Conservation (phyloP, 768 basidiomycete species). For the Mycena haematopus region DNA sequence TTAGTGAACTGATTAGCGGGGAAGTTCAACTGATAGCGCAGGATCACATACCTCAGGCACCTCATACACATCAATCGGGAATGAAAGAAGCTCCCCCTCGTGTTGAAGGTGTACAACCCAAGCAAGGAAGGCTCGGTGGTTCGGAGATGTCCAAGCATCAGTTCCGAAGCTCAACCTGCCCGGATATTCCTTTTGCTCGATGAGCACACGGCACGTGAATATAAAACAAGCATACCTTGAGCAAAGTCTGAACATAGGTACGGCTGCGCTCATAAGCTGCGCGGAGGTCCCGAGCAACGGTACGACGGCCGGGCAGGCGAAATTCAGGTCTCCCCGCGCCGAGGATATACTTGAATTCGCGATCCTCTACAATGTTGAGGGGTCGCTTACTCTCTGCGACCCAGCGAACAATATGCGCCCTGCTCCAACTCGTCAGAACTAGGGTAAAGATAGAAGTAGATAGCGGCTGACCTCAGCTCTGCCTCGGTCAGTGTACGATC, state of each 20-base stretch:
- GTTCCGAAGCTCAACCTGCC: not conserved
- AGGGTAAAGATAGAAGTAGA: no score
- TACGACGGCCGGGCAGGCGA: not conserved
- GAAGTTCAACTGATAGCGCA: no score
- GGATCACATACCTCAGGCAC: not conserved
- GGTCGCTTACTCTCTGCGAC: not conserved
- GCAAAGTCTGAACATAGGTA: not conserved
- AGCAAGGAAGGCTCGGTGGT: not conserved
- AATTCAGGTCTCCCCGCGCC: not conserved
- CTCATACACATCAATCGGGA: not conserved
- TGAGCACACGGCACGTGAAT: not conserved
- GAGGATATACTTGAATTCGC: not conserved
- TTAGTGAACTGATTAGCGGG: no score
- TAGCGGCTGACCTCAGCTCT: not conserved
- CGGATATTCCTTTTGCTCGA: not conserved
- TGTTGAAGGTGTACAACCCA: not conserved
- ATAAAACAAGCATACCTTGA: not conserved
- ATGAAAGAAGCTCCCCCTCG: not conserved
- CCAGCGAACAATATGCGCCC: conserved; percentile 3
- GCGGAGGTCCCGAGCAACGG: not conserved
- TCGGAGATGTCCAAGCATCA: not conserved
- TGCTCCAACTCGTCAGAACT: no score
- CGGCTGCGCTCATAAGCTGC: not conserved
- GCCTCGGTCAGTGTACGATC: not conserved
- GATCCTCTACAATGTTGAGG: not conserved